A percentile compares a stretch with the other conserved stretches of the same genome.
Conservation (phyloP, 2,329 filamentous ascomycete species). For the Graphilbum ipis-grandicollis region DNA sequence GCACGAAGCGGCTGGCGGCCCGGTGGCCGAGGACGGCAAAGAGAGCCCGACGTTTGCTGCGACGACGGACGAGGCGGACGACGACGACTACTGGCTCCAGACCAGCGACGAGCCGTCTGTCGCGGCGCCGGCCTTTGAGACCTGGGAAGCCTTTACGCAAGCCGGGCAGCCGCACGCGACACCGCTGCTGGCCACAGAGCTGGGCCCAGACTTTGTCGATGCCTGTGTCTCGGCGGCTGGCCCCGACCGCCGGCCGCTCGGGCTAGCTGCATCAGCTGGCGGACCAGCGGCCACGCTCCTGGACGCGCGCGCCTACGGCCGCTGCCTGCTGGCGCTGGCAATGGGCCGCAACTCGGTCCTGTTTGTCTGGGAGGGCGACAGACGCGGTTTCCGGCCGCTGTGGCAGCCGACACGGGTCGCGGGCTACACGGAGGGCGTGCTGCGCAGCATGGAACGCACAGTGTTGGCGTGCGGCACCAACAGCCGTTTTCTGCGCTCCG, state of each 20-base stretch:
- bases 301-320: slow-evolving; percentile 29
- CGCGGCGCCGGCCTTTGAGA: slow-evolving; percentile 28
- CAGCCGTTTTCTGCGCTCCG: slow-evolving; percentile 24
- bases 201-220: slow-evolving; percentile 48
- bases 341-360: slow-evolving; percentile 57
- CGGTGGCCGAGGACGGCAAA: too few relatives aligned
- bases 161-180: slow-evolving; percentile 17
- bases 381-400: slow-evolving; percentile 32
- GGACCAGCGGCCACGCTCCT: slow-evolving; percentile 25
- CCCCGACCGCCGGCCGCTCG: slow-evolving; percentile 24
- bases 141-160: slow-evolving; percentile 51
- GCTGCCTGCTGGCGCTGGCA: slow-evolving; percentile 46
- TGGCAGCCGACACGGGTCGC: slow-evolving; percentile 25
- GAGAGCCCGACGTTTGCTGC: too few relatives aligned
- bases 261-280: slow-evolving; percentile 16
- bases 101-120: slow-evolving; percentile 16
- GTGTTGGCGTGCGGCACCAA: slow-evolving; percentile 31
- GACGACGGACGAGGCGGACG: too few relatives aligned
- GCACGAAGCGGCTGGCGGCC: not conserved
- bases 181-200: slow-evolving; percentile 48
- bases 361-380: slow-evolving; percentile 41
- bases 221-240: slow-evolving; percentile 30
- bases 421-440: slow-evolving; percentile 33
- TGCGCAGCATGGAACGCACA: slow-evolving; percentile 26
- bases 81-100: slow-evolving; percentile 32